phyloP scores from a whole-genome alignment of 371 early-diverging fungal species.

The Phascolomyces articulosus region DNA sequence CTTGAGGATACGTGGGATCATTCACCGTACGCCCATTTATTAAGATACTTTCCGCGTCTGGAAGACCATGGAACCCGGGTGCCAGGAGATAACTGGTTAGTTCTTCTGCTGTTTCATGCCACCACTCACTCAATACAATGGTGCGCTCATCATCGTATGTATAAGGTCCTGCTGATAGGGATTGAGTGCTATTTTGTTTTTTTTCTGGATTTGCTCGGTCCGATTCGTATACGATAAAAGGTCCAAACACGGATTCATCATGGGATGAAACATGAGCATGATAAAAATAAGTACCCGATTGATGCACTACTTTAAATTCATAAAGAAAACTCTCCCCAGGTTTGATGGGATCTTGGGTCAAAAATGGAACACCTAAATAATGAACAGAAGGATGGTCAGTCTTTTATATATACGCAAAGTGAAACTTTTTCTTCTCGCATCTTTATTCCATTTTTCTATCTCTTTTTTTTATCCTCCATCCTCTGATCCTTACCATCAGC shows the following conservation, averaged over 20 bases:
- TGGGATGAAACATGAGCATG: constrained; percentile 51
- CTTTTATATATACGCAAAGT: too few species aligned
- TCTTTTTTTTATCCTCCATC: too few species aligned
- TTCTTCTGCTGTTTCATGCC: constrained; percentile 32
- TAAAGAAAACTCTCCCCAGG: constrained; percentile 52
- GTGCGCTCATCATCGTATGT: constrained; percentile 44
- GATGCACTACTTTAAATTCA: constrained; percentile 42
- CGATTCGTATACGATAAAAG: constrained; percentile 47
- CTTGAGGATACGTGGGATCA: constrained; percentile 11
- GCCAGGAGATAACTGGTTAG: constrained; percentile 31
- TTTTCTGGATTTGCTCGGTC: background rate
- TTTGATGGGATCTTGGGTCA: constrained; percentile 62
- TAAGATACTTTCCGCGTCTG: constrained; percentile 42
- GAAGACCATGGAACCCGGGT: constrained; percentile 29
- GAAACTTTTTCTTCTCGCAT: too few species aligned
- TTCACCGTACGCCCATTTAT: constrained; percentile 41
- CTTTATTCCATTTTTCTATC: too few species aligned
- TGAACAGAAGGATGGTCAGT: too few species aligned
- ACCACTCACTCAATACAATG: constrained; percentile 49
- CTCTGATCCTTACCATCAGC: constrained; percentile 42
- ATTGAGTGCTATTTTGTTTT: background rate
- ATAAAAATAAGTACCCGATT: constrained; percentile 60
- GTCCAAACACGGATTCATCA: constrained; percentile 51
- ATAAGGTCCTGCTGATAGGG: constrained; percentile 20
- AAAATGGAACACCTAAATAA: constrained; percentile 50